phyloP scores from a whole-genome alignment of 257 asterid genomes.

The Penstemon barbatus region DNA sequence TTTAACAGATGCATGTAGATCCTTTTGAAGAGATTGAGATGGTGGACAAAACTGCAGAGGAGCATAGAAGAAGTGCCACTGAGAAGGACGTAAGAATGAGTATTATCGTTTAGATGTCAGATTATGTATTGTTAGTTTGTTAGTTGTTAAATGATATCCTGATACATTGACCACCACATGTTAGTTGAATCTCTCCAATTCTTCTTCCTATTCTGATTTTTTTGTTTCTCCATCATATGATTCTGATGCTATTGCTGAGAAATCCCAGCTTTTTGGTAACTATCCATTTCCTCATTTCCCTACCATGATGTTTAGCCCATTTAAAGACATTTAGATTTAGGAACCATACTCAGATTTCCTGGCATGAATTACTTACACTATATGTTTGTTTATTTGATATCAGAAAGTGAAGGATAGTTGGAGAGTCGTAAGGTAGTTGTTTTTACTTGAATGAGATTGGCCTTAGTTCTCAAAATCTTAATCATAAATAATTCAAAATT shows the following conservation, averaged over 20 bases:
- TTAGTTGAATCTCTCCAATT: not conserved
- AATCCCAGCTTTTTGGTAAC: too few relatives aligned
- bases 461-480: not conserved
- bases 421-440: too few relatives aligned
- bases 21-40: conserved; percentile 93
- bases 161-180: not conserved
- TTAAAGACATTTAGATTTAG: not conserved
- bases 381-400: too few relatives aligned
- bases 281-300: too few relatives aligned
- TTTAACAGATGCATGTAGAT: conserved; percentile 80
- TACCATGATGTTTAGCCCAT: not conserved
- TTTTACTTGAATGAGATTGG: conserved; percentile 1
- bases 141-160: too few relatives aligned
- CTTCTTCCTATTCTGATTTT: too few relatives aligned
- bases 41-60: conserved; percentile 80
- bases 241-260: too few relatives aligned
- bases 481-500: not conserved
- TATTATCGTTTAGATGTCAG: conserved; percentile 28
- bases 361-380: too few relatives aligned
- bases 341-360: not conserved
- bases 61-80: conserved; percentile 93
- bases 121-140: conserved; percentile 20
- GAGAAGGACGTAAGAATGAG: conserved; percentile 81
- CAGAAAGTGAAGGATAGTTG: too few relatives aligned
- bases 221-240: too few relatives aligned